Conservation (phyloP, 805 yeast genomes). For the Metschnikowia matae region DNA sequence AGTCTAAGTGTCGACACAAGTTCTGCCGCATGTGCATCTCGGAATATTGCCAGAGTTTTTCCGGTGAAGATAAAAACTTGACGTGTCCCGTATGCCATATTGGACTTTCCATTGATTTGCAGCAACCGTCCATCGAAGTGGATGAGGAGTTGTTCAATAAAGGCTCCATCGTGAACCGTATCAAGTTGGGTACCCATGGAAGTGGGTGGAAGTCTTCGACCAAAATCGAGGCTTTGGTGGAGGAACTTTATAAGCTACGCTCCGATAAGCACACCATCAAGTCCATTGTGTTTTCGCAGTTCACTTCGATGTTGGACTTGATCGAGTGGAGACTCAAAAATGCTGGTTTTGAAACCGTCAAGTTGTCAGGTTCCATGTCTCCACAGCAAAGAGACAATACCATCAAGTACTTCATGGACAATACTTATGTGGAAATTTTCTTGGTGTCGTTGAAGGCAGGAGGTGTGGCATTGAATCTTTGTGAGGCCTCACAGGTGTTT, state of each 20-base stretch:
- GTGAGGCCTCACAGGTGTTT: conserved; percentile 96
- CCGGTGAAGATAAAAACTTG: conserved; percentile 54
- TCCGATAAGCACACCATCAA: conserved; percentile 87
- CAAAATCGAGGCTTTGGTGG: conserved; percentile 93
- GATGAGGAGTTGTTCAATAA: conserved; percentile 56
- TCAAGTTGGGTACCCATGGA: conserved; percentile 62
- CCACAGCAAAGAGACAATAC: conserved; percentile 93
- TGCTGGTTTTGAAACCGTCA: conserved; percentile 93
- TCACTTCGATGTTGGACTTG: conserved; percentile 92
- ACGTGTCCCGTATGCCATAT: conserved; percentile 97
- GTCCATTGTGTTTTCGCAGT: conserved; percentile 95
- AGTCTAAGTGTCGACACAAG: conserved; percentile 87
- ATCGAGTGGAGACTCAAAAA: conserved; percentile 93
- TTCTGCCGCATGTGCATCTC: conserved; percentile 90
- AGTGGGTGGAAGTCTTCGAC: conserved; percentile 93
- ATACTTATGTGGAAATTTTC: conserved; percentile 87
- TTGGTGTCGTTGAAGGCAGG: conserved; percentile 96
- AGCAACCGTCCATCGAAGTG: conserved; percentile 79
- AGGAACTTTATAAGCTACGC: conserved; percentile 81
- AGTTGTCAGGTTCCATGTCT: conserved; percentile 94
- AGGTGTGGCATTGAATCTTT: conserved; percentile 93
- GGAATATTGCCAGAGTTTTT: conserved; percentile 82
- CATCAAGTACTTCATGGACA: conserved; percentile 87
- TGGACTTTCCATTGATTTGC: conserved; percentile 82
- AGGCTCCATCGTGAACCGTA: conserved; percentile 77